These are phyloP conservation scores for Phytopythium vexans DNA, from an alignment of 352 stramenopile genomes.

Conservation along the genomic window DNA sequence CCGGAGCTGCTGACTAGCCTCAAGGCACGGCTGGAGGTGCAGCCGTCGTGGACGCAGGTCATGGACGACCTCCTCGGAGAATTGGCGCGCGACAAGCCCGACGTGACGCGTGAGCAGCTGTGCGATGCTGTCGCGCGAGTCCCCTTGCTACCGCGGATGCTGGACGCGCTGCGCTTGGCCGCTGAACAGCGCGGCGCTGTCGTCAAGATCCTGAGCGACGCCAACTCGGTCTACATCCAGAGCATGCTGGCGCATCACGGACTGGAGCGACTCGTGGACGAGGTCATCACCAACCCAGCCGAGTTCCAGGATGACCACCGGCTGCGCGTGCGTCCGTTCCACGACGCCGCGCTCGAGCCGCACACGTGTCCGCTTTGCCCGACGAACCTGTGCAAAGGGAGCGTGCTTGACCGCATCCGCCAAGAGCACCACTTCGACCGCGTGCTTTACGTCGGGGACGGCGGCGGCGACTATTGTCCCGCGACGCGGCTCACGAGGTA, in stretches of 20 bases:
- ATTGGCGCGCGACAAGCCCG: constrained; percentile 34
- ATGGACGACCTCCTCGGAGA: constrained; percentile 62
- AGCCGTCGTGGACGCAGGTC: constrained; percentile 55
- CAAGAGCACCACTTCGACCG: constrained; percentile 23
- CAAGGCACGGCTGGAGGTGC: constrained; percentile 10
- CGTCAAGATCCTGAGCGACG: constrained; percentile 75
- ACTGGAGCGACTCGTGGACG: constrained; percentile 26
- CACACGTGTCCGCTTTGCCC: constrained; percentile 63
- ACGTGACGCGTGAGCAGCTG: constrained; percentile 34
- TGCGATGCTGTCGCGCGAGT: constrained; percentile 40
- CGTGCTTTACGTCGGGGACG: constrained; percentile 76
- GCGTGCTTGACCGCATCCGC: constrained; percentile 54
- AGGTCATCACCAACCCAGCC: constrained; percentile 60
- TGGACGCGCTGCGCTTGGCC: constrained; percentile 56
- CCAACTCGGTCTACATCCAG: constrained; percentile 78
- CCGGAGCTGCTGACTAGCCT: constrained; percentile 50
- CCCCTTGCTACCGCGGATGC: constrained; percentile 60
- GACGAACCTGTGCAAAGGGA: constrained; percentile 82
- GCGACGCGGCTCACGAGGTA: constrained; percentile 51
- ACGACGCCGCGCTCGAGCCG: constrained; percentile 23
- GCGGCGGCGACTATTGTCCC: constrained; percentile 67
- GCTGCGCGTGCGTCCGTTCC: constrained; percentile 53
- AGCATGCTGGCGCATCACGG: constrained; percentile 56
- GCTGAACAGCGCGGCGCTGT: constrained; percentile 32
- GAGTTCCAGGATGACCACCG: constrained; percentile 25